Evolutionary conservation across 2,329 filamentous ascomycete species (phyloP).

Genomic region (Diaporthe longicolla): DNA sequence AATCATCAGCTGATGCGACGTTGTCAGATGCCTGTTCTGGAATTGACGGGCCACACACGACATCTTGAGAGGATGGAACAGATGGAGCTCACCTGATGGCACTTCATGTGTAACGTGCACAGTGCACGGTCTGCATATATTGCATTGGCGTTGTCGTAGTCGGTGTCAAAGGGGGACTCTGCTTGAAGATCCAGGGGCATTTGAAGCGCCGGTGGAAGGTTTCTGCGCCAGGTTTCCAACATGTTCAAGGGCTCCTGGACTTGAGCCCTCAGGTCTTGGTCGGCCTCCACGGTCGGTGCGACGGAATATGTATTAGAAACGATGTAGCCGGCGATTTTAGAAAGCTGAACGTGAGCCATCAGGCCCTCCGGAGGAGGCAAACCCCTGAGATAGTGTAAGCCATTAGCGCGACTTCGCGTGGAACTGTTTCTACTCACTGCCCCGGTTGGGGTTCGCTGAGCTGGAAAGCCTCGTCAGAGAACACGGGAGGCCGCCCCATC

Average conservation of each 20-base stretch:
- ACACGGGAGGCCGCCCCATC: conserved; percentile 63
- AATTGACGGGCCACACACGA: background rate
- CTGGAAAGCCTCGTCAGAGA: conserved; percentile 63
- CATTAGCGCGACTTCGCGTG: background rate
- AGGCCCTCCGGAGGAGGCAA: conserved; percentile 62
- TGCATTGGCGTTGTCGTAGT: conserved; percentile 47
- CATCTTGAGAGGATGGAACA: background rate
- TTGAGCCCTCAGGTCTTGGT: conserved; percentile 45
- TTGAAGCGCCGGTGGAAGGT: conserved; percentile 51
- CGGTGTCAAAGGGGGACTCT: conserved; percentile 47
- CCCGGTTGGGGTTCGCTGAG: conserved; percentile 57
- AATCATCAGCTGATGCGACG: conserved; percentile 59
- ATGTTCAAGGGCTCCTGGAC: conserved; percentile 57
- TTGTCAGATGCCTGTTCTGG: conserved; percentile 33
- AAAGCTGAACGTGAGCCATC: conserved; percentile 61
- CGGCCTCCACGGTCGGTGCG: conserved; percentile 45
- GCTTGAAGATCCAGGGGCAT: conserved; percentile 52
- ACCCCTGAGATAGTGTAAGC: conserved; percentile 49
- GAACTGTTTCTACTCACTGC: conserved; percentile 53
- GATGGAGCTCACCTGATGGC: conserved; percentile 56
- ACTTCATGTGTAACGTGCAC: conserved; percentile 63
- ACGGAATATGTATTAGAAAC: conserved; percentile 62
- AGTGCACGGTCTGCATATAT: conserved; percentile 55
- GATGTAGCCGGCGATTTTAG: conserved; percentile 63
- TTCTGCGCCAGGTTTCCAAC: conserved; percentile 54